A percentile compares a stretch with the other conserved stretches of the same genome.
These are phyloP conservation scores for Plasmodium berghei DNA, from an alignment of 169 alveolate species.

Conservation along the genomic window DNA sequence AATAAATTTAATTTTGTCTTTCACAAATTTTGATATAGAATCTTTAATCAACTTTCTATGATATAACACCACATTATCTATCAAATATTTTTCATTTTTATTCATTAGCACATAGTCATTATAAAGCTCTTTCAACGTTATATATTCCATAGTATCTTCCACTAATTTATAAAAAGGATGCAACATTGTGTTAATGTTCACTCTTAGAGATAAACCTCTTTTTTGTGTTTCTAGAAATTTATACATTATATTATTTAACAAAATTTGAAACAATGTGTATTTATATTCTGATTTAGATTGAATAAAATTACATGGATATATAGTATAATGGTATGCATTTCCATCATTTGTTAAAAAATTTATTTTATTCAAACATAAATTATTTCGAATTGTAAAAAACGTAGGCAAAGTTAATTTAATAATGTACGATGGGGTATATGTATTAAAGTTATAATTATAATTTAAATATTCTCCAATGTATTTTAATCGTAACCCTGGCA, in stretches of 20 bases:
- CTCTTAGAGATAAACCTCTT: constrained; percentile 43
- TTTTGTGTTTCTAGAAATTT: constrained; percentile 51
- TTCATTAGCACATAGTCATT: constrained; percentile 17
- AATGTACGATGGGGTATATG: constrained; percentile 27
- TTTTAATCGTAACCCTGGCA: constrained; percentile 60
- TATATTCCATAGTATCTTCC: constrained; percentile 34
- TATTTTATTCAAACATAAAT: constrained; percentile 28
- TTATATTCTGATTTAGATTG: constrained; percentile 55
- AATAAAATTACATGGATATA: constrained; percentile 42
- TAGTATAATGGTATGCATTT: constrained; percentile 46
- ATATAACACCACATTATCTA: constrained; percentile 52
- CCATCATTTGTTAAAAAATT: constrained; percentile 69
- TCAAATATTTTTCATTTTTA: constrained; percentile 28
- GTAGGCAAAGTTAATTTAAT: constrained; percentile 20
- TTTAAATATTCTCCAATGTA: constrained; percentile 50
- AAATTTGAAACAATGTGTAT: constrained; percentile 62
- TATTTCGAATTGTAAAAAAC: constrained; percentile 1
- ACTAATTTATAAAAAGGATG: constrained; percentile 60
- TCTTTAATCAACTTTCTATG: constrained; percentile 30
- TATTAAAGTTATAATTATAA: constrained; percentile 21
- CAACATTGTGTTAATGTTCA: constrained; percentile 32
- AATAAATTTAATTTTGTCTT: constrained; percentile 14
- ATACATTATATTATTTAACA: constrained; percentile 64
- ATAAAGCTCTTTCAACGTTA: constrained; percentile 50
- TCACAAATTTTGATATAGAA: constrained; percentile 26